These are phyloP conservation scores for Neostapfia colusana DNA, from an alignment of 176 grass and related monocot genomes.

Conservation along the genomic window DNA sequence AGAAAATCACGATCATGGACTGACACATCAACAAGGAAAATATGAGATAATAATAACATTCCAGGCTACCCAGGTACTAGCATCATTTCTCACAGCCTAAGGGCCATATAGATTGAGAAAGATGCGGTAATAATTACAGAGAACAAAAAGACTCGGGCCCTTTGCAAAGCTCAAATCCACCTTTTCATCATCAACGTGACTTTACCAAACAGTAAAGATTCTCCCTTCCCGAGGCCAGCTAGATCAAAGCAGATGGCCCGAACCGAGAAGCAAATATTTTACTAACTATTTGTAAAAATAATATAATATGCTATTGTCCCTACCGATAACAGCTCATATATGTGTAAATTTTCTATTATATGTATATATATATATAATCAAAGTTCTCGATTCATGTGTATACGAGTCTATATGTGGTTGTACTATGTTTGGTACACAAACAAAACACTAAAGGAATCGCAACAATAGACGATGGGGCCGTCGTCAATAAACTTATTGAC, in stretches of 20 bases:
- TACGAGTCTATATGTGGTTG: too few relatives aligned
- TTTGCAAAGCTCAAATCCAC: constrained; percentile 58
- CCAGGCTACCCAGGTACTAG: constrained; percentile 42
- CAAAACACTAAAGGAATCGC: too few relatives aligned
- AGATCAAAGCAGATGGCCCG: constrained; percentile 13
- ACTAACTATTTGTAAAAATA: not conserved
- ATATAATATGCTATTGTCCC: not conserved
- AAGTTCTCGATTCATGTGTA: not conserved
- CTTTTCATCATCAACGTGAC: constrained; percentile 49
- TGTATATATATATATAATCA: not conserved
- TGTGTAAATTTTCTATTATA: not conserved
- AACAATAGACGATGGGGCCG: too few relatives aligned
- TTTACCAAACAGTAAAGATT: constrained; percentile 68
- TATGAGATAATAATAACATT: constrained; percentile 34
- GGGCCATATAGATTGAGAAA: constrained; percentile 52
- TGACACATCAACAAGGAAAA: constrained; percentile 37
- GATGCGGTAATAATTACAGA: constrained; percentile 58
- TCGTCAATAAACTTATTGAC: too few relatives aligned
- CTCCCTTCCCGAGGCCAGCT: constrained; percentile 25
- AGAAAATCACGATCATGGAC: constrained; percentile 46
- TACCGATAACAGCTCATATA: not conserved
- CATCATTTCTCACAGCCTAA: constrained; percentile 49
- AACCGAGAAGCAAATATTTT: not conserved
- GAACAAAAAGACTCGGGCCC: constrained; percentile 60
- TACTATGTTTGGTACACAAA: too few relatives aligned